Base-by-base conservation (phyloP, 1,284 basidiomycete genomes). In the Moesziomyces globuligerus region DNA sequence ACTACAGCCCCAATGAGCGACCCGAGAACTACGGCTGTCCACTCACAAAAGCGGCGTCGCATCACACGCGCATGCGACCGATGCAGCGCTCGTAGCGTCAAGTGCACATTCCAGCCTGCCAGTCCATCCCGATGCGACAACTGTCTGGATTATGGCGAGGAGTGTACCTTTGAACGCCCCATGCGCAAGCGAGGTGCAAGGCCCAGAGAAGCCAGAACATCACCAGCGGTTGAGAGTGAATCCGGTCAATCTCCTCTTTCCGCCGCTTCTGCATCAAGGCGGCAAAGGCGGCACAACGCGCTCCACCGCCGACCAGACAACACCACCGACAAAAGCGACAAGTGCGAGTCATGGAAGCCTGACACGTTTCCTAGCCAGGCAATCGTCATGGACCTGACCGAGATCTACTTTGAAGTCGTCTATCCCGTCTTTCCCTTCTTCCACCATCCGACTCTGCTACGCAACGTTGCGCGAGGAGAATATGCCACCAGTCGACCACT, bases 391-490 rank as follows among this genome's bases (percentile, higher is more conserved):
- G 32, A 34, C 32, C 32, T 34, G 32, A 34, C 32, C 15, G 32
- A 34, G 32, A 34, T 34, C 32, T 34, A 34, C 32, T 34, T 34
- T 34, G 32, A 34, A 34, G 32, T 34, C 32, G 32, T 34, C 32
- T 34, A 34, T 6, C 32, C 32, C 15, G 32, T 34, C 32, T 34
- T 34, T 34, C 32, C 32, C 32, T 34, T 34, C 32, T 34, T 34
- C 32, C 32, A 34, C 32, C 32, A 34, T 1, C 32, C 32, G 15
- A 34, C 32, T 34, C 32, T 34, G 32, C 32, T 34, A n/a, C 32
- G 32, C 32, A 34, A 34, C 32, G 32, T 34, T 34, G 32, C 32
- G 32, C 32, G 32, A 34, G 32, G 32, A 34, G 32, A 34, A 7
- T 34, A 34, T 34, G 32, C 32, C 32, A 34, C 3, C 32, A 34